phyloP scores from a whole-genome alignment of 768 basidiomycete species.

The Tricholoma furcatifolium region DNA sequence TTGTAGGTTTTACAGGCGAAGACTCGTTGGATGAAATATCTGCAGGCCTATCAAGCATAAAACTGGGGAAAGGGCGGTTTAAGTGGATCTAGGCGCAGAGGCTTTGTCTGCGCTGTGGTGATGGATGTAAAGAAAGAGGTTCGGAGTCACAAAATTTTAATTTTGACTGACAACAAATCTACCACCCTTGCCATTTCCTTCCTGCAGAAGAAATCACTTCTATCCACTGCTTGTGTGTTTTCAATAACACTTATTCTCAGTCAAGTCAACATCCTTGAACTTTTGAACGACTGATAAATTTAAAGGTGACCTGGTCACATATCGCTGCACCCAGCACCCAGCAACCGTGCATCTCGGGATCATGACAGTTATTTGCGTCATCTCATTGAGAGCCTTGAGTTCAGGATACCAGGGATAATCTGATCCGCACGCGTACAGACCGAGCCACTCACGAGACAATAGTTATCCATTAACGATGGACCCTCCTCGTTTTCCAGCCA shows the following conservation, averaged over 20 bases:
- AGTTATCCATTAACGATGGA: too few species aligned
- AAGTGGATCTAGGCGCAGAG: slow-evolving; percentile 10
- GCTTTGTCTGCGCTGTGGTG: slow-evolving; percentile 12
- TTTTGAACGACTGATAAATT: too few species aligned
- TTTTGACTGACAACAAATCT: not conserved
- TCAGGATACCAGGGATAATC: too few species aligned
- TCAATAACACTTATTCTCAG: not conserved
- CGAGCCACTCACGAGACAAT: too few species aligned
- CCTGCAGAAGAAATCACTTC: too few species aligned
- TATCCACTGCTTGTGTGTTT: not conserved
- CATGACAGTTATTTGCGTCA: too few species aligned
- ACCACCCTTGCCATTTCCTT: too few species aligned
- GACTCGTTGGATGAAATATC: slow-evolving; percentile 39
- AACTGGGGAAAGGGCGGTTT: slow-evolving; percentile 30
- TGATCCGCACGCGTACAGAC: not conserved
- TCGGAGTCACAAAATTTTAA: not conserved
- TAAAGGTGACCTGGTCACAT: too few species aligned
- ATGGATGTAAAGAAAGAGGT: slow-evolving; percentile 5
- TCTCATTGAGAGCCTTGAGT: too few species aligned
- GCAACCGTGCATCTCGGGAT: too few species aligned
- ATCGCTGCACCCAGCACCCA: too few species aligned
- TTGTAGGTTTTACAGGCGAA: slow-evolving; percentile 27
- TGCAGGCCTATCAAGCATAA: slow-evolving; percentile 65
- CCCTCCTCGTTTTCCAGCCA: too few species aligned
- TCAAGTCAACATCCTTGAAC: slow-evolving; percentile 2